Evolutionary conservation across 495 filamentous ascomycete species (phyloP).

Genomic region (Glonium stellatum): DNA sequence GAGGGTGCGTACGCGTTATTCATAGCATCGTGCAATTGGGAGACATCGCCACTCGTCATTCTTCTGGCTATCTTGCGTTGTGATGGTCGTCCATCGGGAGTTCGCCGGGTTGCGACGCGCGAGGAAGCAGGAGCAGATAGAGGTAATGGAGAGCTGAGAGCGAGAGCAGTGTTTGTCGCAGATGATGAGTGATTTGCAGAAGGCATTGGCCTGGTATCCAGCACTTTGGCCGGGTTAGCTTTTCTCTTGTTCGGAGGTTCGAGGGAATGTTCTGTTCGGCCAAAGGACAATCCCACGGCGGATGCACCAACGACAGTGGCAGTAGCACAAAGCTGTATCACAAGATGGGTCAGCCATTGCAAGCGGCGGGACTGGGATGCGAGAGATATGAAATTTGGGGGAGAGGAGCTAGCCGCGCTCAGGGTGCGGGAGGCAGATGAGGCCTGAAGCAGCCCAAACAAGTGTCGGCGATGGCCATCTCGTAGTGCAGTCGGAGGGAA

Average conservation of each 20-base stretch:
- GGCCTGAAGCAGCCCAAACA: conserved; percentile 15
- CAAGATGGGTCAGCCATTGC: conserved; percentile 24
- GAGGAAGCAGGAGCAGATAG: conserved; percentile 11
- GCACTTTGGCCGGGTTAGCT: conserved; percentile 18
- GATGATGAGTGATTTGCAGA: conserved; percentile 9
- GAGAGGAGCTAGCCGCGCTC: conserved; percentile 12
- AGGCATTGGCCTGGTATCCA: conserved; percentile 19
- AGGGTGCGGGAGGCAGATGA: conserved; percentile 13
- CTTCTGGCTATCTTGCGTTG: conserved; percentile 20
- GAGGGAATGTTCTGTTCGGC: conserved; percentile 44
- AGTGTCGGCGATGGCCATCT: conserved; percentile 9
- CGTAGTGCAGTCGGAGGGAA: neutral
- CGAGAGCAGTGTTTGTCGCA: conserved; percentile 13
- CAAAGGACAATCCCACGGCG: conserved; percentile 57
- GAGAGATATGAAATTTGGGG: conserved; percentile 12
- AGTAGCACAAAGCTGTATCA: conserved; percentile 58
- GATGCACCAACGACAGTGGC: conserved; percentile 65
- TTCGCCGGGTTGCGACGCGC: conserved; percentile 15
- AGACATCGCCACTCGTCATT: conserved; percentile 19
- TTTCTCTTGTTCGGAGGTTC: conserved; percentile 25
- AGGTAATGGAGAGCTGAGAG: conserved; percentile 16
- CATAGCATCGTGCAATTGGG: neutral
- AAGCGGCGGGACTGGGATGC: conserved; percentile 12
- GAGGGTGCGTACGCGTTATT: conserved; percentile 8
- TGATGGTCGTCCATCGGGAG: conserved; percentile 22